A percentile compares a stretch with the other conserved stretches of the same genome.
Evolutionary conservation across 1,139 yeast genomes (phyloP).

Genomic region (Geotrichum bryndzae): DNA sequence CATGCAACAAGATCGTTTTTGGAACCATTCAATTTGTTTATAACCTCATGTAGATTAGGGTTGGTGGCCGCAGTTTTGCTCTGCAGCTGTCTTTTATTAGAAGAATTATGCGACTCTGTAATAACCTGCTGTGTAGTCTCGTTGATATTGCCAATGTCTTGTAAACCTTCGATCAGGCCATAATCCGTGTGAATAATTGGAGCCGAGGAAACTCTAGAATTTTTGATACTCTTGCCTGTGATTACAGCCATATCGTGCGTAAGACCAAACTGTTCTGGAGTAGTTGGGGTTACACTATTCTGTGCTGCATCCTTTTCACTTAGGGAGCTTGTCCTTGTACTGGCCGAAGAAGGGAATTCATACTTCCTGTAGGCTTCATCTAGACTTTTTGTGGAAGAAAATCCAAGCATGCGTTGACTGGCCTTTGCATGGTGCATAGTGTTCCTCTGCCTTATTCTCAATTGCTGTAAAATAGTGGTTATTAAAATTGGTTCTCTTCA

Average conservation of each 20-base stretch:
- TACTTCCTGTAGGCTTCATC: neutral
- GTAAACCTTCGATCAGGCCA: neutral
- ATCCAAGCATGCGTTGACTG: neutral
- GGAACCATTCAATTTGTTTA: neutral
- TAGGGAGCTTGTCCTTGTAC: neutral
- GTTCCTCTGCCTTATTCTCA: neutral
- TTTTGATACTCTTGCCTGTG: neutral
- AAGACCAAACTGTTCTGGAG: neutral
- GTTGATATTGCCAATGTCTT: too few relatives aligned
- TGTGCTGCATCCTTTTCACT: neutral
- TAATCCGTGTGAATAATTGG: neutral
- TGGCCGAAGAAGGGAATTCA: neutral
- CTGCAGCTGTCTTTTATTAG: too few relatives aligned
- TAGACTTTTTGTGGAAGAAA: neutral
- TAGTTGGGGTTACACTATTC: neutral
- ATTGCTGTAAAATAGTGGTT: neutral
- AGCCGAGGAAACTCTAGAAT: too few relatives aligned
- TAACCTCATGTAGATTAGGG: neutral
- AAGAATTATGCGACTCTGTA: too few relatives aligned
- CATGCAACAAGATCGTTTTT: neutral
- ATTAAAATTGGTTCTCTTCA: neutral
- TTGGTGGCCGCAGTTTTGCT: too few relatives aligned
- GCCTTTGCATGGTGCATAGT: neutral
- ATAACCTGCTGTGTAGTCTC: too few relatives aligned
- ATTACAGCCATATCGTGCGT: neutral